Conservation (phyloP, 306 rosid species). For the Sophora flavescens region DNA sequence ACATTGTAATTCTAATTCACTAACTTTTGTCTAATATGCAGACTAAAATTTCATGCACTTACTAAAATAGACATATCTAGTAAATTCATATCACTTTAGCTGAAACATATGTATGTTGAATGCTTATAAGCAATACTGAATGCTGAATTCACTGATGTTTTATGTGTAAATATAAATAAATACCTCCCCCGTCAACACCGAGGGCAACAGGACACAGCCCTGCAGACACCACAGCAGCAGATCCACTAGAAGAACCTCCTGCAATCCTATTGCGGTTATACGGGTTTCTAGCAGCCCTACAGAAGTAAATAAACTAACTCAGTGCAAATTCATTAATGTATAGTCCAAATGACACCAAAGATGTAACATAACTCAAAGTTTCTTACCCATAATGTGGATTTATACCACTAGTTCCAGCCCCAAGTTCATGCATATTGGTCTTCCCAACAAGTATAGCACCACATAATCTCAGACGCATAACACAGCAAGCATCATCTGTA, state of each 20-base stretch:
- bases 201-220: constrained; percentile 93
- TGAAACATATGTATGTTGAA: constrained; percentile 12
- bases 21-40: constrained; percentile 1
- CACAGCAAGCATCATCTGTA: constrained; percentile 79
- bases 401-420: constrained; percentile 92
- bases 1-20: constrained; percentile 36
- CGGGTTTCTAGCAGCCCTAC: constrained; percentile 87
- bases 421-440: constrained; percentile 98
- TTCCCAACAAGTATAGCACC: constrained; percentile 93
- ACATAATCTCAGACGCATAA: constrained; percentile 71
- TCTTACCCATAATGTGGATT: constrained; percentile 95
- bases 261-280: constrained; percentile 63
- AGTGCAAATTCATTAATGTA: neutral
- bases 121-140: constrained; percentile 12
- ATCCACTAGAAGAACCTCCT: constrained; percentile 98
- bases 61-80: neutral
- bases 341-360: constrained; percentile 15
- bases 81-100: neutral
- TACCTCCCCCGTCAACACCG: constrained; percentile 99
- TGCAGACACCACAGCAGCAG: constrained; percentile 93
- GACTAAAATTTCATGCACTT: constrained; percentile 7
- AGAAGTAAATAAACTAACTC: neutral
- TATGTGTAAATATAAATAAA: neutral
- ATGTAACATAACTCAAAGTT: constrained; percentile 11
- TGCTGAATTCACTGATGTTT: neutral